phyloP scores from a whole-genome alignment of 345 rosid species.

The Citrus unshiu region DNA sequence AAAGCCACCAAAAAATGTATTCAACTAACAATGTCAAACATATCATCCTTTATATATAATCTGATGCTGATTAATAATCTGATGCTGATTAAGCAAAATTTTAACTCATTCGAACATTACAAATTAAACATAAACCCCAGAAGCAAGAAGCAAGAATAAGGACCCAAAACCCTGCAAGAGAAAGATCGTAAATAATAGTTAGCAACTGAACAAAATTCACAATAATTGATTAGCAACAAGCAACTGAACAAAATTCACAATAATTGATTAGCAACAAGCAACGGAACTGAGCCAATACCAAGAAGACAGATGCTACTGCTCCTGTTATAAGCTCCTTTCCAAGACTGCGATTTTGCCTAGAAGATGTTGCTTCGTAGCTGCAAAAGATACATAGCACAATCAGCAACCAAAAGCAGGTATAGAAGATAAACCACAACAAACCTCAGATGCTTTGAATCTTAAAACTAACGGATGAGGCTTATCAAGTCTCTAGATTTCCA shows the following conservation, averaged over 20 bases:
- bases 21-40: slow-evolving; percentile 8
- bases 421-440: background rate
- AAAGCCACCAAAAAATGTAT: background rate
- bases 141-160: slow-evolving; percentile 81
- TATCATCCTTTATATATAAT: slow-evolving; percentile 6
- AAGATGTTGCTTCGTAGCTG: slow-evolving; percentile 89
- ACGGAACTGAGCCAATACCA: slow-evolving; percentile 39
- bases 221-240: background rate
- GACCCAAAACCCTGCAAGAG: slow-evolving; percentile 90
- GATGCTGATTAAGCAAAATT: slow-evolving; percentile 16
- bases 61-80: slow-evolving; percentile 3
- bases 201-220: background rate
- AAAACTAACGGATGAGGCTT: background rate
- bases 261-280: background rate
- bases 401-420: background rate
- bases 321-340: slow-evolving; percentile 69
- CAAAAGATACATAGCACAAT: slow-evolving; percentile 5
- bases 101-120: background rate
- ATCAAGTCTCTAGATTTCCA: background rate
- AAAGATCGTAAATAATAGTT: slow-evolving; percentile 3
- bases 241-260: background rate
- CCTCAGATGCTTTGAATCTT: background rate
- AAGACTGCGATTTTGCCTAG: slow-evolving; percentile 68
- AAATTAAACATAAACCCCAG: slow-evolving; percentile 78
- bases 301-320: slow-evolving; percentile 72